Evolutionary conservation across 2,329 filamentous ascomycete genomes (phyloP).

Genomic region (Colletotrichum eleusines): DNA sequence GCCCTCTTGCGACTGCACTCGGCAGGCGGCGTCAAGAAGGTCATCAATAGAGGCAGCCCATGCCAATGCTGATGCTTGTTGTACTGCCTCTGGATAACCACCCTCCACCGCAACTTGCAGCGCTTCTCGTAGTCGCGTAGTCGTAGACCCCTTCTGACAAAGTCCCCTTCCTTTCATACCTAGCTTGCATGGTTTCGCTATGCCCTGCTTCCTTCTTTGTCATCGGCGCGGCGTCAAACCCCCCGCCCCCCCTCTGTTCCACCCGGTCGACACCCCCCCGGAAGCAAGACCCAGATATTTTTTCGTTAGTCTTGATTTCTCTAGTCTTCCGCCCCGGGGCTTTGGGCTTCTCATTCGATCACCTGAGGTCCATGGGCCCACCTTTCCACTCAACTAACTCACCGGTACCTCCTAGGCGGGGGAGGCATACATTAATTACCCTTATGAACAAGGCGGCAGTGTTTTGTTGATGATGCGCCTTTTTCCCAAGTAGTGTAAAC

Average conservation of each 20-base stretch:
- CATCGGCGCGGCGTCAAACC: constrained; percentile 35
- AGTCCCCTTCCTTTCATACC: constrained; percentile 14
- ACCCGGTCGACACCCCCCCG: constrained; percentile 28
- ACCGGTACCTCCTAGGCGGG: constrained; percentile 20
- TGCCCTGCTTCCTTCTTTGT: constrained; percentile 30
- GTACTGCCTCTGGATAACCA: constrained; percentile 21
- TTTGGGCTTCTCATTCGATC: constrained; percentile 36
- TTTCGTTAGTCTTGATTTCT: constrained; percentile 32
- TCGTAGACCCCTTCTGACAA: background rate
- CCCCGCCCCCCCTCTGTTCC: constrained; percentile 39
- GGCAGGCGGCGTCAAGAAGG: background rate
- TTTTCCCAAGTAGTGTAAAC: too few relatives aligned
- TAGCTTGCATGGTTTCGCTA: constrained; percentile 31
- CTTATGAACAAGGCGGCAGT: constrained; percentile 32
- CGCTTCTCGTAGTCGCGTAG: too few relatives aligned
- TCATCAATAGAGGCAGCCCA: constrained; percentile 31
- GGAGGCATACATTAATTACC: constrained; percentile 3
- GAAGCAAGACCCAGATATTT: constrained; percentile 33
- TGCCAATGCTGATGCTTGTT: background rate
- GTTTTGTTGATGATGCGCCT: too few relatives aligned
- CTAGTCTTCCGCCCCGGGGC: constrained; percentile 19
- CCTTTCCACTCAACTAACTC: constrained; percentile 34
- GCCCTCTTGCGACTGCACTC: constrained; percentile 23
- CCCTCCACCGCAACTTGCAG: constrained; percentile 16
- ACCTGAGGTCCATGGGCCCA: constrained; percentile 31